phyloP scores from a whole-genome alignment of 2,329 filamentous ascomycete species.

The Huntiella omanensis region DNA sequence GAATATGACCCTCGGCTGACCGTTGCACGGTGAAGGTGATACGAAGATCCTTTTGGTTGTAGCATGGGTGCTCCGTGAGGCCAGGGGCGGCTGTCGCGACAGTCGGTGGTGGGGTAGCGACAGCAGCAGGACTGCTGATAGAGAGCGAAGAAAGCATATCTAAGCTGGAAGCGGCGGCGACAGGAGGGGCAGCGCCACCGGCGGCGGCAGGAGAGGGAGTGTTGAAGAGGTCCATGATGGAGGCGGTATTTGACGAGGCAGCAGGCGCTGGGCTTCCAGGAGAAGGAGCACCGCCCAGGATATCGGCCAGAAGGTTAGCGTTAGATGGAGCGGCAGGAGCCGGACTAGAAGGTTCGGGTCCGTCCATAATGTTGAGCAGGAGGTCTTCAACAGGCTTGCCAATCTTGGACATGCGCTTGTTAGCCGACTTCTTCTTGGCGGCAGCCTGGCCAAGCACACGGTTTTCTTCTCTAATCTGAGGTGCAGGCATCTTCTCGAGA shows the following conservation, averaged over 20 bases:
- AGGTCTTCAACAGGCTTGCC: conserved; percentile 80
- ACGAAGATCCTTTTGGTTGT: conserved; percentile 68
- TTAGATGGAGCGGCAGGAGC: conserved; percentile 48
- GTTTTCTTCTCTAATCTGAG: conserved; percentile 90
- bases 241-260: conserved; percentile 37
- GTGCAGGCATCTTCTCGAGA: conserved; percentile 91
- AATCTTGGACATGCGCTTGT: conserved; percentile 57
- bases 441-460: conserved; percentile 66
- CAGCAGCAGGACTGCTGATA: conserved; percentile 19
- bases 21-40: conserved; percentile 73
- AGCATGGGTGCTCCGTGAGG: conserved; percentile 48
- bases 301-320: conserved; percentile 76
- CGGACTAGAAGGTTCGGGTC: conserved; percentile 15
- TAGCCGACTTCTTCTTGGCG: conserved; percentile 44
- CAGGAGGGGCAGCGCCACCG: conserved; percentile 15
- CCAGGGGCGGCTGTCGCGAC: conserved; percentile 20
- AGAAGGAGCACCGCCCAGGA: conserved; percentile 54
- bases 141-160: conserved; percentile 30
- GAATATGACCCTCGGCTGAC: conserved; percentile 58
- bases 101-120: conserved; percentile 16
- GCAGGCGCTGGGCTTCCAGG: conserved; percentile 24
- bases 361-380: conserved; percentile 75
- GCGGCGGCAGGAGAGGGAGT: conserved; percentile 22
- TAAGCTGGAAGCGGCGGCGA: conserved; percentile 24
- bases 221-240: conserved; percentile 83